Conservation (phyloP, 1,284 basidiomycete genomes). For the Heliocybe sulcata region DNA sequence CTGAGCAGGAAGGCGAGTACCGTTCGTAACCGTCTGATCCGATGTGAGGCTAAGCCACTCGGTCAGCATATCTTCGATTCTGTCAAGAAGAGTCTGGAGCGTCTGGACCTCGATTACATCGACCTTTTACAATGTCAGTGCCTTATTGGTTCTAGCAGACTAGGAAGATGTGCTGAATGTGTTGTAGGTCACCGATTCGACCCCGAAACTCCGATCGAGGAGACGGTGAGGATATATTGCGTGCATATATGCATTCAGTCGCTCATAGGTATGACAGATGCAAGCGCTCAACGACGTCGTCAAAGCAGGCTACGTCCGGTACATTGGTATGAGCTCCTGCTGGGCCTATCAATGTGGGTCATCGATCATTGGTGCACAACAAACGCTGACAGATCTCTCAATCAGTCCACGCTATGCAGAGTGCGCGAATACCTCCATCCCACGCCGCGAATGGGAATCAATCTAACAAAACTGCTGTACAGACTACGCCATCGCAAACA, state of each 20-base stretch:
- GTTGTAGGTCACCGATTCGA: conserved; percentile 35
- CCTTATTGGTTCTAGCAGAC: neutral
- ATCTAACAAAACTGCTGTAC: neutral
- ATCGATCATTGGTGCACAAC: too few species aligned
- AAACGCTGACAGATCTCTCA: too few species aligned
- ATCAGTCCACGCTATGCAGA: conserved; percentile 20
- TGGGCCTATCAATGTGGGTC: conserved; percentile 16
- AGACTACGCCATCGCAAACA: conserved; percentile 33
- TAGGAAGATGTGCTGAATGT: conserved; percentile 6
- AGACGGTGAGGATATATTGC: conserved; percentile 16
- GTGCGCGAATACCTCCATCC: conserved; percentile 8
- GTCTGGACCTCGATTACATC: conserved; percentile 30
- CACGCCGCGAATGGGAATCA: neutral
- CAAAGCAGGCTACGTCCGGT: conserved; percentile 33
- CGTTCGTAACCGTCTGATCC: neutral
- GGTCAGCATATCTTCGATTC: conserved; percentile 27
- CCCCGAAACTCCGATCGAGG: conserved; percentile 33
- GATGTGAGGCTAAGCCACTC: neutral
- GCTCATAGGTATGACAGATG: conserved; percentile 19
- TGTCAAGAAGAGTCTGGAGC: conserved; percentile 26
- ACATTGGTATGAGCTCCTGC: conserved; percentile 35
- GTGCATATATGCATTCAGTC: too few species aligned
- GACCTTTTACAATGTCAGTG: conserved; percentile 20
- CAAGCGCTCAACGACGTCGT: conserved; percentile 42
- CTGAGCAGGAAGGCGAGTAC: conserved; percentile 23